These are phyloP conservation scores for Domatiomyces catenatus DNA, from an alignment of 2,329 filamentous ascomycete genomes.

Conservation along the genomic window DNA sequence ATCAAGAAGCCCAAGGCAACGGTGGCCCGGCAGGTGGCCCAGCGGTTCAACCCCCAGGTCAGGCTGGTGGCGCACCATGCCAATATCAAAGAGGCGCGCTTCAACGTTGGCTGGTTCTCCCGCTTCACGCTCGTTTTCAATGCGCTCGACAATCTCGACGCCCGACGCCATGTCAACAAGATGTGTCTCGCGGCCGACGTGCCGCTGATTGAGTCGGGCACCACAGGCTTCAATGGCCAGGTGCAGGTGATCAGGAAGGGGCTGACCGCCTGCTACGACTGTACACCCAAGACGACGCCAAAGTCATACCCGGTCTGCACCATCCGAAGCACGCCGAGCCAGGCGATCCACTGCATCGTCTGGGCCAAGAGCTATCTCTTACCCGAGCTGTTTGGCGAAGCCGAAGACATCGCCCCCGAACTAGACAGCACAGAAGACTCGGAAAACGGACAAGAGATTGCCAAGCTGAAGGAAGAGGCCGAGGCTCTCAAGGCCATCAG, in stretches of 20 bases:
- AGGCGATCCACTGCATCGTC: constrained; percentile 96
- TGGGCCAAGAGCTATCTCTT: constrained; percentile 96
- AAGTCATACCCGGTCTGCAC: constrained; percentile 95
- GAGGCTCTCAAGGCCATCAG: constrained; percentile 71
- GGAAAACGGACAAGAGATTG: constrained; percentile 78
- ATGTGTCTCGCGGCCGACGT: constrained; percentile 91
- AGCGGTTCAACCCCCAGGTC: constrained; percentile 75
- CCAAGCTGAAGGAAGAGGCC: constrained; percentile 70
- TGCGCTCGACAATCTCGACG: constrained; percentile 88
- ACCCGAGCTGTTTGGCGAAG: constrained; percentile 84
- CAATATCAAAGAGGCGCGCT: constrained; percentile 82
- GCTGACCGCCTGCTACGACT: constrained; percentile 90
- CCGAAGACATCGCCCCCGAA: constrained; percentile 66
- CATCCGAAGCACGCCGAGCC: constrained; percentile 86
- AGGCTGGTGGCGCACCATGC: constrained; percentile 80
- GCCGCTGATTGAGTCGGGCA: constrained; percentile 87
- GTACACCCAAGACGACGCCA: constrained; percentile 71
- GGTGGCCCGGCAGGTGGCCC: constrained; percentile 81
- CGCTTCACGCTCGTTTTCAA: constrained; percentile 80
- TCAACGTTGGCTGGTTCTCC: constrained; percentile 78
- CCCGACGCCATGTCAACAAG: constrained; percentile 83
- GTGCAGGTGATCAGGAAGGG: constrained; percentile 93
- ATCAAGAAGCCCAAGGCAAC: constrained; percentile 95
- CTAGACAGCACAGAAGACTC: constrained; percentile 67
- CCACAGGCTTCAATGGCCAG: constrained; percentile 93